These are phyloP conservation scores for Penicillium atrosanguineum DNA, from an alignment of 495 filamentous ascomycete species.

Conservation along the genomic window DNA sequence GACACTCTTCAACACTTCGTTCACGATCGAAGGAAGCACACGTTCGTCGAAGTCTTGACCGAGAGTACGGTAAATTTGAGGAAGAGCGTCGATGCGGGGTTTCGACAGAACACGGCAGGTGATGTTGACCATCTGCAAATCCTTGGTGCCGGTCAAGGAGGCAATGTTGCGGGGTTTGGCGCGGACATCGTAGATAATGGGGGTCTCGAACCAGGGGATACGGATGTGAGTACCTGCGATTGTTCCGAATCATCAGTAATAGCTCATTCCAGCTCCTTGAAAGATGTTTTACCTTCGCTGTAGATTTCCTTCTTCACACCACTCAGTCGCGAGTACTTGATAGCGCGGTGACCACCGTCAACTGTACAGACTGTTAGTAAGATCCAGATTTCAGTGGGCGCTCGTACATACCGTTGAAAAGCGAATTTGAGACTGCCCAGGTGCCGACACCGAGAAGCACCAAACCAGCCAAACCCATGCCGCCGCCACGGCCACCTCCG, in stretches of 20 bases:
- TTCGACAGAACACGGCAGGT: conserved; percentile 98
- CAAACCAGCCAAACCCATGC: conserved; percentile 42
- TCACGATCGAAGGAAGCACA: conserved; percentile 95
- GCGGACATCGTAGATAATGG: conserved; percentile 95
- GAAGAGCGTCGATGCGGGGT: conserved; percentile 82
- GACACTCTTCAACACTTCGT: conserved; percentile 97
- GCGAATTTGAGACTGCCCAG: conserved; percentile 71
- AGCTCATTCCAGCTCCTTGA: conserved; percentile 7
- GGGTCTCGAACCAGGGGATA: conserved; percentile 96
- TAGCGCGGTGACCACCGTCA: conserved; percentile 97
- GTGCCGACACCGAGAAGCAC: conserved; percentile 63
- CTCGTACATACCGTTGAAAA: conserved; percentile 75
- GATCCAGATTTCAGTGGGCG: not conserved
- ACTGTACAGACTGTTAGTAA: conserved; percentile 53
- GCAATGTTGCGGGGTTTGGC: conserved; percentile 95
- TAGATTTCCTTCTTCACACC: conserved; percentile 98
- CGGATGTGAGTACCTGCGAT: conserved; percentile 80
- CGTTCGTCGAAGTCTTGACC: conserved; percentile 96
- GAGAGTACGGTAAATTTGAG: conserved; percentile 94
- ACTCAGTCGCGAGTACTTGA: conserved; percentile 92
- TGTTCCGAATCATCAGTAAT: conserved; percentile 13
- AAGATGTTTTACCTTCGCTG: conserved; percentile 70
- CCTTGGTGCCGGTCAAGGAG: conserved; percentile 97
- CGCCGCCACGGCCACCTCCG: conserved; percentile 52
- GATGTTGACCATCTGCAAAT: conserved; percentile 99